Conservation (phyloP, 805 yeast species). For the Helenozyma rhizophorensis region DNA sequence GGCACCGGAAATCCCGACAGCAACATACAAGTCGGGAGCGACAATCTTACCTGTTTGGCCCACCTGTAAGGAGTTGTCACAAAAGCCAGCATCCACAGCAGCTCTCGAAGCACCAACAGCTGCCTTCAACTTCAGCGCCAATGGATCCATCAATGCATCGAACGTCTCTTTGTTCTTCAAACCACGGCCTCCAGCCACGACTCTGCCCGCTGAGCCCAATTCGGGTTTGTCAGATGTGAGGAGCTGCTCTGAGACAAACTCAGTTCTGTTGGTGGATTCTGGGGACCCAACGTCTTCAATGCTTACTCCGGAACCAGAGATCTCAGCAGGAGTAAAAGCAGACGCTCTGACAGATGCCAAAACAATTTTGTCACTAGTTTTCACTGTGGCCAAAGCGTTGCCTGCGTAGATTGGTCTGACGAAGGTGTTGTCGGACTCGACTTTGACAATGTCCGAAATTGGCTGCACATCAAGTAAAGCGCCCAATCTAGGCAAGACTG, state of each 20-base stretch:
- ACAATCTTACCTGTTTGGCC: conserved; percentile 98
- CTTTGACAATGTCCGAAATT: conserved; percentile 71
- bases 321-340: conserved; percentile 55
- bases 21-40: conserved; percentile 92
- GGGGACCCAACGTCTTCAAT: conserved; percentile 46
- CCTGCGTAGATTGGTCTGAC: conserved; percentile 96
- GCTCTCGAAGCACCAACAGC: conserved; percentile 98
- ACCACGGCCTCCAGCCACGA: conserved; percentile 94
- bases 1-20: conserved; percentile 95
- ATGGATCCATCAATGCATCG: conserved; percentile 69
- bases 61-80: conserved; percentile 93
- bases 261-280: conserved; percentile 38
- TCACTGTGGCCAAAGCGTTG: conserved; percentile 81
- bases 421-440: conserved; percentile 66
- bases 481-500: conserved; percentile 79
- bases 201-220: conserved; percentile 72
- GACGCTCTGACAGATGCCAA: conserved; percentile 80
- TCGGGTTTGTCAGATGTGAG: conserved; percentile 86
- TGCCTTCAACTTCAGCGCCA: conserved; percentile 80
- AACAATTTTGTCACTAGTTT: conserved; percentile 59
- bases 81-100: conserved; percentile 93
- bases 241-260: conserved; percentile 74
- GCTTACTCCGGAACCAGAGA: conserved; percentile 29
- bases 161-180: conserved; percentile 86
- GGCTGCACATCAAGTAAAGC: conserved; percentile 87